Percentiles rank a stretch among this genome's conserved stretches.
phyloP scores from a whole-genome alignment of 2,329 filamentous ascomycete species.

The Didymella segeticola region DNA sequence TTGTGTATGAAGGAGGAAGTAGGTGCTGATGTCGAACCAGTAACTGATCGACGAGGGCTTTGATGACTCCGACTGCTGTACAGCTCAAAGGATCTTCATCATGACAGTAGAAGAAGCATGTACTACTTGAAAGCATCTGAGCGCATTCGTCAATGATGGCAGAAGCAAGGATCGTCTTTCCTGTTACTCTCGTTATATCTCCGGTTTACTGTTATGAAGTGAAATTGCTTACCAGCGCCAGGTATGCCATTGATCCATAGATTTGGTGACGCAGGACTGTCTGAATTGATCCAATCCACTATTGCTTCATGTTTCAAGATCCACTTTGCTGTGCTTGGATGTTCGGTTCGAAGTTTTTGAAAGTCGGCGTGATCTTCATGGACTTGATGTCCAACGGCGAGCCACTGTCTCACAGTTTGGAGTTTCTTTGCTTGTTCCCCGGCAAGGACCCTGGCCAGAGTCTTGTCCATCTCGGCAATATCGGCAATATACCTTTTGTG shows the following conservation, averaged over 20 bases:
- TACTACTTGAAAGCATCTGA: no score
- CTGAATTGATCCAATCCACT: constrained; percentile 25
- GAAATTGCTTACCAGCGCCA: constrained; percentile 33
- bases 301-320: constrained; percentile 28
- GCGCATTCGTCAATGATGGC: constrained; percentile 31
- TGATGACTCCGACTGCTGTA: constrained; percentile 23
- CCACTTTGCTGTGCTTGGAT: constrained; percentile 27
- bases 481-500: constrained; percentile 26
- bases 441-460: constrained; percentile 16
- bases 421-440: constrained; percentile 24
- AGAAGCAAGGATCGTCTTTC: constrained; percentile 39
- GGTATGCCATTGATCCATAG: constrained; percentile 33
- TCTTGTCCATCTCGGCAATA: constrained; percentile 5
- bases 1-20: constrained; percentile 22
- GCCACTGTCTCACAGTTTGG: constrained; percentile 26
- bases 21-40: constrained; percentile 22
- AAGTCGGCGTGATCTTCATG: constrained; percentile 22
- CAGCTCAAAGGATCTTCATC: constrained; percentile 22
- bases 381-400: constrained; percentile 21
- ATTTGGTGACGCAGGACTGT: constrained; percentile 12
- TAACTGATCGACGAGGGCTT: constrained; percentile 28
- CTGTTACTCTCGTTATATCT: constrained; percentile 20
- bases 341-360: constrained; percentile 10
- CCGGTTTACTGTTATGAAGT: no score
- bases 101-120: constrained; percentile 35